Evolutionary conservation across 2,329 filamentous ascomycete species (phyloP).

Genomic region (Clathrospora elynae): DNA sequence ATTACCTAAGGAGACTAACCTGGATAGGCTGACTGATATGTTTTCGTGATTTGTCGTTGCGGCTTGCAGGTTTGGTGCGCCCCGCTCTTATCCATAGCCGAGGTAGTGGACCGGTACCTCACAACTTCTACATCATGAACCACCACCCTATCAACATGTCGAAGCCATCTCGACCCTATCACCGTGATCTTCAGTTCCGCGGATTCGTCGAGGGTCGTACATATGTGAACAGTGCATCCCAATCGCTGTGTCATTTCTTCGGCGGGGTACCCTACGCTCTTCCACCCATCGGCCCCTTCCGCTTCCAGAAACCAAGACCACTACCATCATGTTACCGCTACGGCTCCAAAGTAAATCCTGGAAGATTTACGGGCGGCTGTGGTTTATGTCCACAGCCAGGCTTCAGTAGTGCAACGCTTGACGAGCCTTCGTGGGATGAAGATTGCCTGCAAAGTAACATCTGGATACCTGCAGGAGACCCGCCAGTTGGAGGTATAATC

Average conservation of each 20-base stretch:
- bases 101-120: no score
- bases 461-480: constrained; percentile 57
- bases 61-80: no score
- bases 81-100: no score
- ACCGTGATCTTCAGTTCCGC: constrained; percentile 48
- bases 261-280: constrained; percentile 62
- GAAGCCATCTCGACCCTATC: constrained; percentile 35
- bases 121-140: constrained; percentile 1
- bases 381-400: constrained; percentile 59
- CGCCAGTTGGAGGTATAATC: constrained; percentile 45
- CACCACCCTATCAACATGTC: constrained; percentile 18
- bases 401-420: constrained; percentile 14
- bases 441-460: constrained; percentile 63
- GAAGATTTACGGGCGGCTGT: constrained; percentile 50
- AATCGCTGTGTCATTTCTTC: constrained; percentile 57
- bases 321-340: constrained; percentile 58
- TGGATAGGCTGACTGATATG: no score
- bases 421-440: constrained; percentile 52
- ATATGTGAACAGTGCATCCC: constrained; percentile 42
- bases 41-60: no score
- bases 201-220: constrained; percentile 59
- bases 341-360: constrained; percentile 56
- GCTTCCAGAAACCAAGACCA: constrained; percentile 57
- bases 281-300: constrained; percentile 53
- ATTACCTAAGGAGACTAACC: no score